These are phyloP conservation scores for Leersia perrieri DNA, from an alignment of 176 grass and related monocot species.

Conservation along the genomic window DNA sequence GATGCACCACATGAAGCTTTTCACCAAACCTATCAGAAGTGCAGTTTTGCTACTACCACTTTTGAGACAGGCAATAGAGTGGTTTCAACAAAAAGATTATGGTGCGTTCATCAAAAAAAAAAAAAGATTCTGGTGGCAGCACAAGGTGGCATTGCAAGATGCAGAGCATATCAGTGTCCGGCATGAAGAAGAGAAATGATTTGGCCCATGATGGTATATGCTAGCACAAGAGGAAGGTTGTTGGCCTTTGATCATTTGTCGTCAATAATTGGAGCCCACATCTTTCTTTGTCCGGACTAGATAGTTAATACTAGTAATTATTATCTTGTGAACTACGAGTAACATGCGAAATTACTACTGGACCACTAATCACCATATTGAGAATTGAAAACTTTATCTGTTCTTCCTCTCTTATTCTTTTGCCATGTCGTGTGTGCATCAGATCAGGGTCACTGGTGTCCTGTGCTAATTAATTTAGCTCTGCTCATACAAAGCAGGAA, in stretches of 20 bases:
- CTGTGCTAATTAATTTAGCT: constrained; percentile 5
- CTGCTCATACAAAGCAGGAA: constrained; percentile 4
- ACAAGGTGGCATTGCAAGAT: not conserved
- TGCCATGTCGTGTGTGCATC: not conserved
- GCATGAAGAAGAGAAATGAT: constrained; percentile 14
- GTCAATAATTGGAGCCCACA: not conserved
- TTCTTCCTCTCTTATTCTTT: not conserved
- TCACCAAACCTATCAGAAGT: not conserved
- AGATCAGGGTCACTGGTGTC: not conserved
- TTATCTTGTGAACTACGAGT: not conserved
- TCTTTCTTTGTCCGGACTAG: not conserved
- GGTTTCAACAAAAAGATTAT: constrained; percentile 15
- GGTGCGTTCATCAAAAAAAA: too few relatives aligned
- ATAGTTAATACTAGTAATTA: not conserved
- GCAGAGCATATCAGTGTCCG: not conserved
- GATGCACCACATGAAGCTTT: constrained; percentile 11
- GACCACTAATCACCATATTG: not conserved
- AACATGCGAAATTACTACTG: not conserved
- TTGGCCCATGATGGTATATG: constrained; percentile 17
- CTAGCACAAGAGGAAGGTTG: not conserved
- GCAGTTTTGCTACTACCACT: not conserved
- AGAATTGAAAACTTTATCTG: not conserved
- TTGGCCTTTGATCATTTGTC: not conserved
- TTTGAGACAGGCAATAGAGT: not conserved
- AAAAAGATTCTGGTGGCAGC: not conserved